phyloP scores from a whole-genome alignment of 306 rosid species.

The Lathyrus oleraceus region DNA sequence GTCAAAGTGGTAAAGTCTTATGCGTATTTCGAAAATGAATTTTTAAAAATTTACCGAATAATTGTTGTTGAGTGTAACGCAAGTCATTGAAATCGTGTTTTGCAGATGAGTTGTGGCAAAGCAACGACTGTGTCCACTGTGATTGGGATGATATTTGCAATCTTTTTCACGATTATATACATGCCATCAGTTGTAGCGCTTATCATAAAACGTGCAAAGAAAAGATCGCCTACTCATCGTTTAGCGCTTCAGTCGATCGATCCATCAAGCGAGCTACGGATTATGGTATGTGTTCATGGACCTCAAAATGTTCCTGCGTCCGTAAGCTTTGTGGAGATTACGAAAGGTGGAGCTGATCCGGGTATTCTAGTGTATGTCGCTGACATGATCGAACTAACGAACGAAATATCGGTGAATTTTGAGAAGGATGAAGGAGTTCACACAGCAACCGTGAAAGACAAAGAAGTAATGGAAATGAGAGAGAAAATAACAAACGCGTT shows the following conservation, averaged over 20 bases:
- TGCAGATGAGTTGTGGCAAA: slow-evolving; percentile 47
- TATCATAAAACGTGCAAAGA: slow-evolving; percentile 79
- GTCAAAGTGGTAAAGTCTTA: slow-evolving; percentile 57
- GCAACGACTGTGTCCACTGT: slow-evolving; percentile 40
- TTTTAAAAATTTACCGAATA: too few species aligned
- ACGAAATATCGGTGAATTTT: slow-evolving; percentile 48
- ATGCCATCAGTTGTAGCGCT: slow-evolving; percentile 66
- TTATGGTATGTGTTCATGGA: slow-evolving; percentile 76
- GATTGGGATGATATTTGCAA: slow-evolving; percentile 55
- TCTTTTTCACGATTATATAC: slow-evolving; percentile 62
- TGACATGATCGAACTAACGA: slow-evolving; percentile 79
- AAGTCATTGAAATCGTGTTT: background rate
- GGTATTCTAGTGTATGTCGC: slow-evolving; percentile 66
- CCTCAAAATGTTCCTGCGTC: slow-evolving; percentile 55
- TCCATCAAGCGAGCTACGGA: slow-evolving; percentile 59
- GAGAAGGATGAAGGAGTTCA: slow-evolving; percentile 50
- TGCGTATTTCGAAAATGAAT: background rate
- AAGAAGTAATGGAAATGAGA: slow-evolving; percentile 52
- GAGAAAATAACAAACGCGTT: slow-evolving; percentile 56
- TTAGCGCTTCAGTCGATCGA: slow-evolving; percentile 71
- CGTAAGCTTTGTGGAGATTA: slow-evolving; percentile 82
- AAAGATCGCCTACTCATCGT: slow-evolving; percentile 63
- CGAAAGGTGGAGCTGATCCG: slow-evolving; percentile 60
- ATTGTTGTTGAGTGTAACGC: background rate
- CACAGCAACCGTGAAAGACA: slow-evolving; percentile 52